A percentile compares a stretch with the other conserved stretches of the same genome.
These are phyloP conservation scores for Trypanosomatidae sp. DNA, from an alignment of 208 protist species.

Conservation along the genomic window DNA sequence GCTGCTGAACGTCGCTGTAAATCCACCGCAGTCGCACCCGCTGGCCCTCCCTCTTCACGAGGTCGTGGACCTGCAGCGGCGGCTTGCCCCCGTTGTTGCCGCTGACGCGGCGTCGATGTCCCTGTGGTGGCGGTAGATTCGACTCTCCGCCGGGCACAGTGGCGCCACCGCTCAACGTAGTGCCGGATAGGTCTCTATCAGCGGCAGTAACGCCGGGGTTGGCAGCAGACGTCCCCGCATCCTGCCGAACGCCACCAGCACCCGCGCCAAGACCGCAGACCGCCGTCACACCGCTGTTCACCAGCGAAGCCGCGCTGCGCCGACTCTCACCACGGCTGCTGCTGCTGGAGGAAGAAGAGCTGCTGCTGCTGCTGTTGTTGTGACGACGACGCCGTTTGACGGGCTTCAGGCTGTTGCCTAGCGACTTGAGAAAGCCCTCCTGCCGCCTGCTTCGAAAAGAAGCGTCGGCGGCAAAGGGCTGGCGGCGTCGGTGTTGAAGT, in stretches of 20 bases:
- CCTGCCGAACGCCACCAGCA: not conserved
- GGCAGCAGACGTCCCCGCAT: not conserved
- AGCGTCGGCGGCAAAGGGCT: constrained; percentile 17
- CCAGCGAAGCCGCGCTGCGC: constrained; percentile 2
- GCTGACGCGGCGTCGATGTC: constrained; percentile 8
- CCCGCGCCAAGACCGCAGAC: not conserved
- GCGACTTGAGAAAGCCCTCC: constrained; percentile 28
- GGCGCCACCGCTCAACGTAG: not conserved
- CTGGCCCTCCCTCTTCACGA: constrained; percentile 28
- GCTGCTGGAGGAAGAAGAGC: constrained; percentile 1
- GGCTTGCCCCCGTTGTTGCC: constrained; percentile 5
- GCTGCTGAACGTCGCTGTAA: constrained; percentile 17
- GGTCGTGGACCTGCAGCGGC: constrained; percentile 22
- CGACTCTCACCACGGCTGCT: constrained; percentile 4
- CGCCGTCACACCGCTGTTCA: not conserved
- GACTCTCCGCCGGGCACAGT: not conserved
- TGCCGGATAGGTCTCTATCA: not conserved
- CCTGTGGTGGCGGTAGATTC: constrained; percentile 6
- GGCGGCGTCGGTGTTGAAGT: constrained; percentile 16
- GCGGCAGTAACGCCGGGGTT: not conserved
- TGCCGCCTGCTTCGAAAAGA: constrained; percentile 22
- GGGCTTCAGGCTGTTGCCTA: constrained; percentile 17
- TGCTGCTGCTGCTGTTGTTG: constrained; percentile 25
- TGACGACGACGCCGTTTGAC: constrained; percentile 20
- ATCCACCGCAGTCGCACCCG: constrained; percentile 31